Base-by-base conservation (phyloP, 768 basidiomycete species). In the Hypholoma sublateritium region DNA sequence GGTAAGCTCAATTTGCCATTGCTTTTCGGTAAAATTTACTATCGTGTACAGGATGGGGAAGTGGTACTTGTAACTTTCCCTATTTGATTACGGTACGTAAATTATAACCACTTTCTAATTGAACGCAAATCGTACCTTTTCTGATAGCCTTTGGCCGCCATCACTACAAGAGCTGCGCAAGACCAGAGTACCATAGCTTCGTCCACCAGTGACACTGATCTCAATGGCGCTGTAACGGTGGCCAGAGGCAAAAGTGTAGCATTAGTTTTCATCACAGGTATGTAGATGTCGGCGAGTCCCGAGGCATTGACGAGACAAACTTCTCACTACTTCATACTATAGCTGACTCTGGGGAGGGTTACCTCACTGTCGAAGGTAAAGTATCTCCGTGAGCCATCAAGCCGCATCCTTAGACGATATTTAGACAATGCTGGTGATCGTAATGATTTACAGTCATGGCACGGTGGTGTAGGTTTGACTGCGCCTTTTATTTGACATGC, bases 401-500 rank as follows among this genome's bases (percentile, higher is more conserved):
- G 2, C 19, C 16, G 34, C 12, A 12, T 25, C 36, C 25, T 4
- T 32, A 5, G 35, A 25, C 17, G 24, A 19, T 34, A 22, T 28
- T 36, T 24, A 67, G 82, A 82, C 16, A 82, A 86, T 59, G 74
- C 68, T 2, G 84, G 84, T 1, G 85, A 86, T 60, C 74, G 84
- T 8, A 81, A 78, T 58, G 69, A 79, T 59, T 65, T 83, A 36
- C 69, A 76, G 35, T 76, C 80, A 16, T 82, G 82, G 82, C 80
- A 82, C 56, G 68, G 62, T 53, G 79, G 80, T 32, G 81, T 79
- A 55, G 34, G 71, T 59, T 24, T 28, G 24, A 19, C 17, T 28
- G 11, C 34, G 9, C 19, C 3, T 8, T 28, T 41, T 24, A n/a
- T 8, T 5, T 46, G 14, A 14, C 17, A 21, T 6, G 3, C 16